Evolutionary conservation across 2,329 filamentous ascomycete species (phyloP).

Genomic region (Fusarium sp.): DNA sequence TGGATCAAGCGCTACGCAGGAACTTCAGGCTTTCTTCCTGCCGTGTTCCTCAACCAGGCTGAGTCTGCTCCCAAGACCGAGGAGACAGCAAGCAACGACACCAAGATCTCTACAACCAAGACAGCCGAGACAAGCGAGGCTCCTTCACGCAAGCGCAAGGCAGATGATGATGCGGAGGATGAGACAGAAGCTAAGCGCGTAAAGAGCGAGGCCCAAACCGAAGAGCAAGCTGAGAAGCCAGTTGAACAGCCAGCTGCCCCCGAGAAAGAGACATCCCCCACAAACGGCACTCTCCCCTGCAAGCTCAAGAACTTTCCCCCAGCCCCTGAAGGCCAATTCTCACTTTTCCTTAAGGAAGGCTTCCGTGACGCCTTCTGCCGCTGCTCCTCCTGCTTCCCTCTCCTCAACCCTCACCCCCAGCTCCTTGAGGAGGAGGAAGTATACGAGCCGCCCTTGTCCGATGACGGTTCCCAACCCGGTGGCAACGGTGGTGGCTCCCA

Average conservation of each 20-base stretch:
- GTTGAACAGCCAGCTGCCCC: not conserved
- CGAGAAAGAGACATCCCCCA: slow-evolving; percentile 32
- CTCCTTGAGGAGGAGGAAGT: slow-evolving; percentile 94
- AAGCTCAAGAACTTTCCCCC: slow-evolving; percentile 71
- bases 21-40: slow-evolving; percentile 79
- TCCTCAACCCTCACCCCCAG: slow-evolving; percentile 77
- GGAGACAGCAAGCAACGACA: not conserved
- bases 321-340: slow-evolving; percentile 71
- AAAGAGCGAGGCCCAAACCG: slow-evolving; percentile 55
- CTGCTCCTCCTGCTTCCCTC: slow-evolving; percentile 82
- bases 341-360: slow-evolving; percentile 81
- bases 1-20: slow-evolving; percentile 94
- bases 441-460: slow-evolving; percentile 91
- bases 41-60: slow-evolving; percentile 67
- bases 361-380: slow-evolving; percentile 88
- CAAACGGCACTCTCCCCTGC: slow-evolving; percentile 55
- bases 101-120: slow-evolving; percentile 4
- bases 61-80: slow-evolving; percentile 2
- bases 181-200: slow-evolving; percentile 62
- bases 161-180: slow-evolving; percentile 62
- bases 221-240: not conserved
- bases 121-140: not conserved
- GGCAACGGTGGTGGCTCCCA: slow-evolving; percentile 68
- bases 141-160: slow-evolving; percentile 73
- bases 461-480: slow-evolving; percentile 66